These are phyloP conservation scores for Chaetomium cochliodes DNA, from an alignment of 495 filamentous ascomycete genomes.

Conservation along the genomic window DNA sequence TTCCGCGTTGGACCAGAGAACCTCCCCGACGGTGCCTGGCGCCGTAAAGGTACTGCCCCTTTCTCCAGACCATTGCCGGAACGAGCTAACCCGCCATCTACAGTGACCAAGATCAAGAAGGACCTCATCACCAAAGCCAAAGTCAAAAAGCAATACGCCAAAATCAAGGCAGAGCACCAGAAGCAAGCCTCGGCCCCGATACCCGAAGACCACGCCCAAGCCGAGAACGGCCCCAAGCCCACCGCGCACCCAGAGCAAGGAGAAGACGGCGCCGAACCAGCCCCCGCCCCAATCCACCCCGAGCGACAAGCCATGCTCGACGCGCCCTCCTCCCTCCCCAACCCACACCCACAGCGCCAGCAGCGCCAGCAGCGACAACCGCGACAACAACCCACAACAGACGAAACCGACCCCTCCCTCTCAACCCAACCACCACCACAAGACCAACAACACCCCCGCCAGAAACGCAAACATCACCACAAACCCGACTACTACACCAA, in stretches of 20 bases:
- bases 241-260: slow-evolving; percentile 28
- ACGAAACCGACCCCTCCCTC: slow-evolving; percentile 44
- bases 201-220: slow-evolving; percentile 20
- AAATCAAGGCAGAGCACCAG: slow-evolving; percentile 61
- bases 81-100: slow-evolving; percentile 14
- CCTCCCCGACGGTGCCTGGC: slow-evolving; percentile 87
- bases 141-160: slow-evolving; percentile 88
- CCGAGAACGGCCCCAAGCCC: slow-evolving; percentile 21
- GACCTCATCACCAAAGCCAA: slow-evolving; percentile 91
- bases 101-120: slow-evolving; percentile 89
- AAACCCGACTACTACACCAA: slow-evolving; percentile 64
- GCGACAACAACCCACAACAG: slow-evolving; percentile 17
- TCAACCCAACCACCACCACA: slow-evolving; percentile 21
- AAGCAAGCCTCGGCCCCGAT: slow-evolving; percentile 21
- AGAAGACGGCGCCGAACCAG: slow-evolving; percentile 53
- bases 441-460: background rate
- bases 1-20: slow-evolving; percentile 85
- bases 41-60: slow-evolving; percentile 68
- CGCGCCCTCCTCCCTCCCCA: slow-evolving; percentile 31
- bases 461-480: background rate
- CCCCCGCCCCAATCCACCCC: slow-evolving; percentile 72
- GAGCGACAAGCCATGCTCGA: slow-evolving; percentile 65
- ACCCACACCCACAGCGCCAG: too few species aligned
- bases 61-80: background rate
- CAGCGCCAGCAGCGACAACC: too few species aligned